Evolutionary conservation across 2,329 filamentous ascomycete genomes (phyloP).

Genomic region (Gremmenia infestans): DNA sequence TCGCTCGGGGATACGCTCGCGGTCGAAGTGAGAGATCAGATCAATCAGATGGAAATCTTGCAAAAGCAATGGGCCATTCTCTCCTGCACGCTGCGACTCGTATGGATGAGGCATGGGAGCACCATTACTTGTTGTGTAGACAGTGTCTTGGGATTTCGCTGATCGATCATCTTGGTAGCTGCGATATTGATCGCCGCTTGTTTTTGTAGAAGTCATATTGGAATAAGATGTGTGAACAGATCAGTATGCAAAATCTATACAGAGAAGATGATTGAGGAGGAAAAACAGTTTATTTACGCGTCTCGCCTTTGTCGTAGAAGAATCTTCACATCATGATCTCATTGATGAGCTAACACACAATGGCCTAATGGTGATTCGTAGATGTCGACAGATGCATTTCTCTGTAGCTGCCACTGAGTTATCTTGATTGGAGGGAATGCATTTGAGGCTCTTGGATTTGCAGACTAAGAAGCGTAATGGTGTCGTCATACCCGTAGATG

Average conservation of each 20-base stretch:
- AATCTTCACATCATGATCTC: background rate
- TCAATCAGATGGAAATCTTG: slow-evolving; percentile 59
- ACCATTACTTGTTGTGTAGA: slow-evolving; percentile 43
- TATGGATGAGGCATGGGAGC: slow-evolving; percentile 52
- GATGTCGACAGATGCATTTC: too few species aligned
- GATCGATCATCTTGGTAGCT: slow-evolving; percentile 39
- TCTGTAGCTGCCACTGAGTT: too few species aligned
- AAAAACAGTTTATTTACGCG: background rate
- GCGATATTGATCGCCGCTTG: slow-evolving; percentile 35
- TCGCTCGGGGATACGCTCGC: slow-evolving; percentile 57
- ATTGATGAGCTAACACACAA: background rate
- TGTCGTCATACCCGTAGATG: too few species aligned
- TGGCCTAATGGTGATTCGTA: background rate
- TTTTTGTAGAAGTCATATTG: slow-evolving; percentile 27
- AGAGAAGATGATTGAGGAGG: background rate
- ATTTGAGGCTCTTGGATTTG: too few species aligned
- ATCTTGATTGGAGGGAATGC: too few species aligned
- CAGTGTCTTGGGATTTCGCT: slow-evolving; percentile 34
- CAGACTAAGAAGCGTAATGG: too few species aligned
- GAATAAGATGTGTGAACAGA: background rate
- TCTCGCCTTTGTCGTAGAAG: background rate
- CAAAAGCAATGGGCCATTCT: slow-evolving; percentile 51
- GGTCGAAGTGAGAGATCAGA: slow-evolving; percentile 54
- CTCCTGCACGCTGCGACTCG: slow-evolving; percentile 40
- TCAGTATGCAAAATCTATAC: background rate